Conservation (phyloP, 306 rosid genomes). For the Astragalus glycyphyllos region DNA sequence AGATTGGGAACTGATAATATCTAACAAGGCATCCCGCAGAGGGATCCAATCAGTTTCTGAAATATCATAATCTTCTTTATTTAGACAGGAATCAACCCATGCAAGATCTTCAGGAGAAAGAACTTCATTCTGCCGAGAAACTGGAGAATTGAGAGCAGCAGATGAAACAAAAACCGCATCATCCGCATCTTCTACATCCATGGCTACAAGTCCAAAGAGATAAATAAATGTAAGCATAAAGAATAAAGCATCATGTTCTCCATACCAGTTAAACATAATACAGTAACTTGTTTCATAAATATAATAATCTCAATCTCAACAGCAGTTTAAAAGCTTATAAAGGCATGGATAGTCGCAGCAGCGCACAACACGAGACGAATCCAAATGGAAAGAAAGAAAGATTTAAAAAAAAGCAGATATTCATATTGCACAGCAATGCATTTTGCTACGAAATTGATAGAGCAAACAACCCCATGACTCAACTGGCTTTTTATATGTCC, state of each 20-base stretch:
- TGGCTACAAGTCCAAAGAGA: slow-evolving; percentile 43
- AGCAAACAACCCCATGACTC: slow-evolving; percentile 13
- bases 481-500: slow-evolving; percentile 3
- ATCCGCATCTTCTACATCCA: slow-evolving; percentile 40
- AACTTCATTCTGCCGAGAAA: slow-evolving; percentile 31
- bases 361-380: not conserved
- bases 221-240: slow-evolving; percentile 25
- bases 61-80: slow-evolving; percentile 38
- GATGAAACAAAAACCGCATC: slow-evolving; percentile 41
- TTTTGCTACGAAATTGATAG: slow-evolving; percentile 11
- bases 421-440: slow-evolving; percentile 29
- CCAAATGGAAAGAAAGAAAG: not conserved
- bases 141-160: slow-evolving; percentile 17
- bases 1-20: slow-evolving; percentile 57
- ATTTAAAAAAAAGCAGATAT: not conserved
- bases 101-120: slow-evolving; percentile 72
- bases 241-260: not conserved
- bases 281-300: slow-evolving; percentile 2
- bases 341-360: not conserved
- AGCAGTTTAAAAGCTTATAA: not conserved
- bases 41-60: slow-evolving; percentile 57
- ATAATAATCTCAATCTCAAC: not conserved
- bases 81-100: slow-evolving; percentile 78
- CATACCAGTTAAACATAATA: not conserved
- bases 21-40: slow-evolving; percentile 63